These are phyloP conservation scores for Candida cerambycidarum DNA, from an alignment of 805 yeast genomes.

Conservation along the genomic window DNA sequence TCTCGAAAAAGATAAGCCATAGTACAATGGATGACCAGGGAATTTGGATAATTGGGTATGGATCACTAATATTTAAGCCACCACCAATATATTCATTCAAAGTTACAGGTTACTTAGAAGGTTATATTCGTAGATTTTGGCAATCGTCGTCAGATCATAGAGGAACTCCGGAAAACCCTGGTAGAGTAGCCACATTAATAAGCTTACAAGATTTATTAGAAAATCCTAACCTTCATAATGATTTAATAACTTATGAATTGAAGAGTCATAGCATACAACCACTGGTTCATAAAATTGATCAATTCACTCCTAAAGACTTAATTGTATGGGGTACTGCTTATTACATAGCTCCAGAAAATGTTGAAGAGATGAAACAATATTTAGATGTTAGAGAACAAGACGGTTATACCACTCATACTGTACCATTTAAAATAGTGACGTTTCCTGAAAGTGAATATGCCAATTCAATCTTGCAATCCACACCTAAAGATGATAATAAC, in stretches of 20 bases:
- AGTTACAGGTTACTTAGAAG: constrained; percentile 72
- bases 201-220: constrained; percentile 53
- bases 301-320: constrained; percentile 42
- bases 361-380: constrained; percentile 60
- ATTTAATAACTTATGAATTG: constrained; percentile 38
- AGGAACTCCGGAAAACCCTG: constrained; percentile 84
- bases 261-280: background rate
- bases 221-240: constrained; percentile 41
- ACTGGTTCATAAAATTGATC: constrained; percentile 11
- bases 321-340: constrained; percentile 82
- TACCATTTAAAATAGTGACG: constrained; percentile 56
- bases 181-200: constrained; percentile 82
- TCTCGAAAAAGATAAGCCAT: too few relatives aligned
- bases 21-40: constrained; percentile 25
- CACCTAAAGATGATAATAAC: constrained; percentile 15
- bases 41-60: constrained; percentile 87
- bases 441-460: constrained; percentile 16
- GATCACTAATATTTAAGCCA: constrained; percentile 85
- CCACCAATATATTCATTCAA: constrained; percentile 68
- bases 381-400: constrained; percentile 85
- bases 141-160: constrained; percentile 88
- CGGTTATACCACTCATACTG: constrained; percentile 73
- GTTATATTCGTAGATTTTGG: constrained; percentile 85
- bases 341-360: constrained; percentile 66
- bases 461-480: constrained; percentile 4